Evolutionary conservation across 1,139 yeast genomes (phyloP).

Genomic region (Kluyveromyces marxianus): DNA sequence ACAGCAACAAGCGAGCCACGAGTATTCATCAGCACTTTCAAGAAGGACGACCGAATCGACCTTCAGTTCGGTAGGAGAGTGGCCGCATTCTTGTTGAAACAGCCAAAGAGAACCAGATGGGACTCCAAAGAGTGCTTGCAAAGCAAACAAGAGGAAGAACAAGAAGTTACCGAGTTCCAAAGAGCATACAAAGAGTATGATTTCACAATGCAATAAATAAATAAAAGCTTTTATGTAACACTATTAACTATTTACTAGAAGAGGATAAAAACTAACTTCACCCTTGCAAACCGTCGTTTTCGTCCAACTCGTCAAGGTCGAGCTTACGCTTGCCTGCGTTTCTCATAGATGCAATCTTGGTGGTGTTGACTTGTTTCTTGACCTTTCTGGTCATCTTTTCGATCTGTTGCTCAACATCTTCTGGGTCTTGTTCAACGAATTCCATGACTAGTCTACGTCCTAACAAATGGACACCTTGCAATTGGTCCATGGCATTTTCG

Average conservation of each 20-base stretch:
- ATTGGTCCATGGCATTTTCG: constrained; percentile 87
- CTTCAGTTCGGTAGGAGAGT: constrained; percentile 76
- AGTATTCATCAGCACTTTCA: constrained; percentile 27
- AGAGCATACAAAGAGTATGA: constrained; percentile 40
- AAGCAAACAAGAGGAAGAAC: constrained; percentile 45
- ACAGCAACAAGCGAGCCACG: constrained; percentile 27
- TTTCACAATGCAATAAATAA: constrained; percentile 19
- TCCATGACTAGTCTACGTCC: constrained; percentile 97
- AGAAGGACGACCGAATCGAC: constrained; percentile 39
- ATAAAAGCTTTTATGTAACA: neutral
- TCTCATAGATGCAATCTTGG: constrained; percentile 62
- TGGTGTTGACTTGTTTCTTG: constrained; percentile 68
- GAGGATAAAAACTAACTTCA: neutral
- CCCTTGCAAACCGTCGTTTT: constrained; percentile 22
- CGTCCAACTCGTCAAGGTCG: constrained; percentile 51
- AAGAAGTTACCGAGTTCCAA: constrained; percentile 58
- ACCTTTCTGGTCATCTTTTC: constrained; percentile 85
- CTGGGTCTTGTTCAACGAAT: constrained; percentile 77
- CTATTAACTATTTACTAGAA: neutral
- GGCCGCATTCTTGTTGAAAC: constrained; percentile 49
- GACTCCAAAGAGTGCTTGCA: constrained; percentile 52
- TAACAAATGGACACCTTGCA: constrained; percentile 91
- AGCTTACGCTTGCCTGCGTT: constrained; percentile 67
- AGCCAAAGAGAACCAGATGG: constrained; percentile 65
- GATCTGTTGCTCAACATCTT: constrained; percentile 82